Evolutionary conservation across 1,284 basidiomycete species (phyloP).

Genomic region (Phylloboletellus chloephorus): DNA sequence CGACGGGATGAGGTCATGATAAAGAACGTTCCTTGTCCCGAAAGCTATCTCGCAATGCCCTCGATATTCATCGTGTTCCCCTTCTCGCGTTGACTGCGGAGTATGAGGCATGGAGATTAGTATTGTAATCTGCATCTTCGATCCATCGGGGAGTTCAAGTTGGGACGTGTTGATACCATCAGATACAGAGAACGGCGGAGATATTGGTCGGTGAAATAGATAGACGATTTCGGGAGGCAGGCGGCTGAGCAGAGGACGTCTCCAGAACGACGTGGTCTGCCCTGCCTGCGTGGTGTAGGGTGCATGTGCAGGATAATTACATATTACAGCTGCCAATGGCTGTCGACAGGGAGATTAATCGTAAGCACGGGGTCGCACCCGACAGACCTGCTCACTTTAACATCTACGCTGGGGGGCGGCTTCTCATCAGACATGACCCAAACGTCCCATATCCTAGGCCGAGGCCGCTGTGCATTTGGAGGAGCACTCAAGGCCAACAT

Average conservation of each 20-base stretch:
- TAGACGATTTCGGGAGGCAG: constrained; percentile 28
- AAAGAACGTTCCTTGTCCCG: constrained; percentile 23
- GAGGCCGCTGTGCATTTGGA: constrained; percentile 3
- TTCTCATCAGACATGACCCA: constrained; percentile 10
- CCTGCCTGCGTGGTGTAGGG: constrained; percentile 1
- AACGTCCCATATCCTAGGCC: constrained; percentile 24
- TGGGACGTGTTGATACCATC: constrained; percentile 2
- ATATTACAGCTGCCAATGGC: constrained; percentile 24
- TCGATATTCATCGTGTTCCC: background rate
- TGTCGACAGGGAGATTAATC: constrained; percentile 11
- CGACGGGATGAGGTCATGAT: constrained; percentile 9
- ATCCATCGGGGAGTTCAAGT: constrained; percentile 13
- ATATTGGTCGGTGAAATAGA: constrained; percentile 23
- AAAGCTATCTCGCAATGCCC: constrained; percentile 22
- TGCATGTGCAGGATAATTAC: background rate
- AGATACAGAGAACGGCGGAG: constrained; percentile 2
- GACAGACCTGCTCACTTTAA: constrained; percentile 17
- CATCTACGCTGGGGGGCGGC: constrained; percentile 14
- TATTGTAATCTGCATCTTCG: constrained; percentile 26
- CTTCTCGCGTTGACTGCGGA: constrained; percentile 4
- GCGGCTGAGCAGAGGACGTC: constrained; percentile 9
- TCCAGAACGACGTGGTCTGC: constrained; percentile 20
- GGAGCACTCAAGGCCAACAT: constrained; percentile 7
- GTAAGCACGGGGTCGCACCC: background rate
- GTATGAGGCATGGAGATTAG: constrained; percentile 27